Evolutionary conservation across 495 filamentous ascomycete genomes (phyloP).

Genomic region (Xylaria flabelliformis): DNA sequence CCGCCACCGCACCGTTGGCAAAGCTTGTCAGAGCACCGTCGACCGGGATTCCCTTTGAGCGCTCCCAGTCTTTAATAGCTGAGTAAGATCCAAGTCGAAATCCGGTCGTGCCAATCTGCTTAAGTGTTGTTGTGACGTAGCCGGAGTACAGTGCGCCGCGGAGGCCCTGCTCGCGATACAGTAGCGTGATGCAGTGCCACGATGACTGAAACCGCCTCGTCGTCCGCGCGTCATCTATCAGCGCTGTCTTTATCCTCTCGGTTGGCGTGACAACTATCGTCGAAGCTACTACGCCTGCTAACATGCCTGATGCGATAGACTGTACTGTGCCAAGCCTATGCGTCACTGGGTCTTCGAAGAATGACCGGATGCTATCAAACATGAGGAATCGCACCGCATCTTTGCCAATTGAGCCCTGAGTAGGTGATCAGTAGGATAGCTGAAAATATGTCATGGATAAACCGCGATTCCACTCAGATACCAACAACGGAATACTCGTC

Average conservation of each 20-base stretch:
- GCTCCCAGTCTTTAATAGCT: conserved; percentile 66
- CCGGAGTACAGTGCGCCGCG: conserved; percentile 65
- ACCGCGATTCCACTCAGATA: neutral
- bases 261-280: conserved; percentile 68
- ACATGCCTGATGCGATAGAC: conserved; percentile 68
- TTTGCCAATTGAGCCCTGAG: conserved; percentile 60
- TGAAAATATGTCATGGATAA: neutral
- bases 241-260: conserved; percentile 71
- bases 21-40: conserved; percentile 51
- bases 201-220: conserved; percentile 57
- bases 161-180: conserved; percentile 57
- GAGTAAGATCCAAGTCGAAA: conserved; percentile 73
- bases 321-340: conserved; percentile 60
- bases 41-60: conserved; percentile 49
- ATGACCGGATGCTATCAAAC: conserved; percentile 69
- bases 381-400: conserved; percentile 69
- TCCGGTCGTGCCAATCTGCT: conserved; percentile 68
- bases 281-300: conserved; percentile 64
- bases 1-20: conserved; percentile 65
- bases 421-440: neutral
- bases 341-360: conserved; percentile 62
- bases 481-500: neutral
- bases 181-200: conserved; percentile 55
- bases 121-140: conserved; percentile 67
- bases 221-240: conserved; percentile 69